Base-by-base conservation (phyloP, 75 land plant genomes). In the Ceratopteris richardii region DNA sequence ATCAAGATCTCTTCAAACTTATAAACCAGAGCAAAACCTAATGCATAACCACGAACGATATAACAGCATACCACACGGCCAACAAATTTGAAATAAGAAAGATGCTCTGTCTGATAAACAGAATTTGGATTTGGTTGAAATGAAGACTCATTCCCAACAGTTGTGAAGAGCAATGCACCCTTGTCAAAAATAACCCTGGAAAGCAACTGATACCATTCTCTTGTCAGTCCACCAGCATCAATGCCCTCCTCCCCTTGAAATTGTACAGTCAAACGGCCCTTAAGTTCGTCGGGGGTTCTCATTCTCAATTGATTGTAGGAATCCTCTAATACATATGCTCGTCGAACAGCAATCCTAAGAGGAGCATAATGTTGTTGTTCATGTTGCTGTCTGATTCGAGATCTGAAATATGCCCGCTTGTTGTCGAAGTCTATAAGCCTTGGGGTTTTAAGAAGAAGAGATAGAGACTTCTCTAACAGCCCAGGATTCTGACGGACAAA, bases 41-140 rank as follows among this genome's bases (percentile, higher is more conserved):
- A 21, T 31, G 17, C 29, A 50, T 19, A 27, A 58, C 18, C 26
- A 54, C 18, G 19, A 57, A 28, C 26, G 9, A 21, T 54, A 41
- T 25, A 39, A 20, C 0, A n/a, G 26, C 69, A 48, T 79, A 85
- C 88, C 86, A 82, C 80, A 25, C 89, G 80, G 17, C 89, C 89
- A 37, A 85, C 87, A 72, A 85, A 85, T 29, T 79, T 85, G 83
- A 85, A 79, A 51, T 85, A 85, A 0, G 89, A 85, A 1, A 85
- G 77, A 68, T 85, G 89, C 66, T 85, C 86, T 9, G 89, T 79
- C 60, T 85, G 89, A 51, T 74, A 79, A 19, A 83, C 89, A 27
- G 89, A 85, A 57, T 85, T 85, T 11, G 89, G 89, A 54, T 85
- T 85, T 11, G 89, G 89, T 50, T 85, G 89, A 53, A 85, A 85